phyloP scores from a whole-genome alignment of 1,284 basidiomycete genomes.

The Anthracocystis walkeri region DNA sequence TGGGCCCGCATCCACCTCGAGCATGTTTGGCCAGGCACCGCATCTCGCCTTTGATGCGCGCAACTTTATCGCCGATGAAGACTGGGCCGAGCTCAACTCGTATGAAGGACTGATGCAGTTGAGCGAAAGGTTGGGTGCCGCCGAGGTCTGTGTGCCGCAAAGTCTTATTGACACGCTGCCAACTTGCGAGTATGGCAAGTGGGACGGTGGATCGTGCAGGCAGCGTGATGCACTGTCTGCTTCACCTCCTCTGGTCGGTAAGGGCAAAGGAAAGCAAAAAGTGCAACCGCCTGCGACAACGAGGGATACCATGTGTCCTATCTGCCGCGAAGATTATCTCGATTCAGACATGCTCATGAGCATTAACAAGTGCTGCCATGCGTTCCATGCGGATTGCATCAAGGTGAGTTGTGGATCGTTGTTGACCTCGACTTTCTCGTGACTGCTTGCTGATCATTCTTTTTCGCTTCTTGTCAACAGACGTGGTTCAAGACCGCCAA shows the following conservation, averaged over 20 bases:
- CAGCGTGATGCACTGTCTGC: slow-evolving; percentile 2
- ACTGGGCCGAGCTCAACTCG: slow-evolving; percentile 43
- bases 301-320: slow-evolving; percentile 46
- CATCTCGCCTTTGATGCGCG: slow-evolving; percentile 32
- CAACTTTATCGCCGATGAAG: slow-evolving; percentile 49
- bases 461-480: slow-evolving; percentile 10
- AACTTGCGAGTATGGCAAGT: slow-evolving; percentile 40
- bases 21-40: slow-evolving; percentile 4
- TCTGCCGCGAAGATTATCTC: slow-evolving; percentile 45
- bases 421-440: background rate
- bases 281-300: background rate
- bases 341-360: slow-evolving; percentile 47
- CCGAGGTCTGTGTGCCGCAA: slow-evolving; percentile 29
- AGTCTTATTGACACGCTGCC: slow-evolving; percentile 35
- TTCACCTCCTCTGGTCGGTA: slow-evolving; percentile 15
- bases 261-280: slow-evolving; percentile 43
- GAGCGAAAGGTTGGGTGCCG: slow-evolving; percentile 31
- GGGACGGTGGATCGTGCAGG: slow-evolving; percentile 41
- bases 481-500: slow-evolving; percentile 50
- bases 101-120: slow-evolving; percentile 43
- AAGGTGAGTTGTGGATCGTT: slow-evolving; percentile 23
- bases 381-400: slow-evolving; percentile 47
- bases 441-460: slow-evolving; percentile 1
- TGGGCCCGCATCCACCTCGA: slow-evolving; percentile 27
- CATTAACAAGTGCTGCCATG: slow-evolving; percentile 40